A percentile compares a stretch with the other conserved stretches of the same genome.
Evolutionary conservation across 2,329 filamentous ascomycete genomes (phyloP).

Genomic region (Lasiodiplodia gonubiensis): DNA sequence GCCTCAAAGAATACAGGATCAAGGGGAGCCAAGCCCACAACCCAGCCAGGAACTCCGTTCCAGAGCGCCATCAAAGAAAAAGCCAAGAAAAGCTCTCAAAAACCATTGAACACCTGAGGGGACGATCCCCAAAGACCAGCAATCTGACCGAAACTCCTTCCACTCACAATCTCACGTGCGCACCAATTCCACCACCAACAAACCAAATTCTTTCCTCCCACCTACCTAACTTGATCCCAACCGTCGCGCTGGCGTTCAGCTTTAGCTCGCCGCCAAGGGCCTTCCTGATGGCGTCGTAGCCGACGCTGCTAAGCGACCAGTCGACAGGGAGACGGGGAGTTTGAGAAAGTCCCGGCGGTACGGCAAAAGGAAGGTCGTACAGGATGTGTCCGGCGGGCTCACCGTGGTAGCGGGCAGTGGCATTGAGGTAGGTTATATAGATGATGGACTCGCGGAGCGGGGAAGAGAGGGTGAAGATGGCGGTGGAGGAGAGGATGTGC

Average conservation of each 20-base stretch:
- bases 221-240: constrained; percentile 74
- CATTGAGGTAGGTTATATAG: constrained; percentile 79
- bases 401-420: constrained; percentile 83
- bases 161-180: constrained; percentile 50
- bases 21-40: not conserved
- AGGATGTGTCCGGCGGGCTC: constrained; percentile 78
- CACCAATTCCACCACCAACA: constrained; percentile 53
- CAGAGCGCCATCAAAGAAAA: not conserved
- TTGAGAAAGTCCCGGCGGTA: constrained; percentile 73
- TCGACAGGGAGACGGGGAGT: constrained; percentile 82
- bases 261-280: constrained; percentile 82
- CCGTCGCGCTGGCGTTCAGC: constrained; percentile 77
- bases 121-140: not conserved
- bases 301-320: constrained; percentile 77
- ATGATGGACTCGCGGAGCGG: constrained; percentile 76
- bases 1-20: not conserved
- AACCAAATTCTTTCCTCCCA: constrained; percentile 72
- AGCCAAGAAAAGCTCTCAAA: not conserved
- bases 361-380: constrained; percentile 75
- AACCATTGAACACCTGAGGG: not conserved
- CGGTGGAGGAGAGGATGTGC: constrained; percentile 85
- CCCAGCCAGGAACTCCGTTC: not conserved
- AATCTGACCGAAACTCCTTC: not conserved
- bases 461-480: constrained; percentile 81
- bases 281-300: constrained; percentile 79